Percentiles rank a stretch among this genome's conserved stretches.
These are phyloP conservation scores for Macroventuria anomochaeta DNA, from an alignment of 2,329 filamentous ascomycete species.

Conservation along the genomic window DNA sequence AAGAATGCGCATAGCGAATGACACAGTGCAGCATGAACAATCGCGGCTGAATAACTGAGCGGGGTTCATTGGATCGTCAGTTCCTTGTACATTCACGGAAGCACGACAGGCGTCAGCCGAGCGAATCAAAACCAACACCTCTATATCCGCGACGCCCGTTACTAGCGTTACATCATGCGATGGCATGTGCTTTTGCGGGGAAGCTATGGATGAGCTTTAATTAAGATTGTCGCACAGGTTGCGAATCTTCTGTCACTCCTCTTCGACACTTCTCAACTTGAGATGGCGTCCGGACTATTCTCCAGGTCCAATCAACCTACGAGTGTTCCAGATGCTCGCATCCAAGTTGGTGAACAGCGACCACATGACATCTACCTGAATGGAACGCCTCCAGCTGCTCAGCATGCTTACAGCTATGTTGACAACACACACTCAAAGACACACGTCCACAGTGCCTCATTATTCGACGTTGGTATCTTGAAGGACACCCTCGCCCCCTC, in stretches of 20 bases:
- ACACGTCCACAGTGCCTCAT: constrained; percentile 39
- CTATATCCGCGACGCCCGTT: constrained; percentile 7
- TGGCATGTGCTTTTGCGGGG: constrained; percentile 21
- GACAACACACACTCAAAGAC: constrained; percentile 43
- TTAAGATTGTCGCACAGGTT: constrained; percentile 1
- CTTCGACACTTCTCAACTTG: background rate
- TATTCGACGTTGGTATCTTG: constrained; percentile 58
- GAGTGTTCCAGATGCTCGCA: constrained; percentile 38
- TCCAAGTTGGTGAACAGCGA: constrained; percentile 41
- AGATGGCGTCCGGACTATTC: constrained; percentile 18
- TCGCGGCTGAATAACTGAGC: constrained; percentile 18
- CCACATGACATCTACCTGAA: constrained; percentile 45
- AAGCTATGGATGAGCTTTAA: constrained; percentile 17
- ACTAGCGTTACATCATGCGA: constrained; percentile 20
- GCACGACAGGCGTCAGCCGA: constrained; percentile 7
- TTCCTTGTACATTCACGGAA: constrained; percentile 8
- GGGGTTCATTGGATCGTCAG: constrained; percentile 16
- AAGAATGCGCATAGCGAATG: background rate
- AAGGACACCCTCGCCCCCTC: constrained; percentile 62
- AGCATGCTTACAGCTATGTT: constrained; percentile 22
- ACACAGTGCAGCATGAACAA: background rate
- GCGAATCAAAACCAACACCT: constrained; percentile 10
- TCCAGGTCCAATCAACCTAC: constrained; percentile 7
- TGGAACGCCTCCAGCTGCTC: constrained; percentile 26
- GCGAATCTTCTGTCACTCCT: background rate